Conservation (phyloP, 2,329 filamentous ascomycete genomes). For the Dendrostoma leiphaemia region DNA sequence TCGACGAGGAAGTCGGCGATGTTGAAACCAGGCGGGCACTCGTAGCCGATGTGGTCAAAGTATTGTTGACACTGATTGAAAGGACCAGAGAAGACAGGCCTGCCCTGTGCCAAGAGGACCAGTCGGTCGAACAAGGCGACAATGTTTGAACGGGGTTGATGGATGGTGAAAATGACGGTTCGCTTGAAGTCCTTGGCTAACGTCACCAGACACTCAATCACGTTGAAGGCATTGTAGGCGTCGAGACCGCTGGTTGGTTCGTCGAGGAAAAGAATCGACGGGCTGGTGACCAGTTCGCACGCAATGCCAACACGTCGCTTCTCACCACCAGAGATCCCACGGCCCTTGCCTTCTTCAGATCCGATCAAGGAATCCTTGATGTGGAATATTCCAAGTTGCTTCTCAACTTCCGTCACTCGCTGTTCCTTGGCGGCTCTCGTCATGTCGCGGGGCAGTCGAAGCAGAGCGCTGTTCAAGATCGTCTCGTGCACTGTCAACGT, state of each 20-base stretch:
- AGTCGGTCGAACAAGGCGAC: constrained; percentile 94
- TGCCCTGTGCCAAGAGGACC: constrained; percentile 85
- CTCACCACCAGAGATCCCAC: constrained; percentile 95
- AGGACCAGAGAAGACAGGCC: constrained; percentile 89
- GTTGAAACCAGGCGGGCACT: constrained; percentile 95
- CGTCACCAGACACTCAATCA: constrained; percentile 92
- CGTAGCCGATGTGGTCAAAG: constrained; percentile 88
- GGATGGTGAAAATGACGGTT: constrained; percentile 97
- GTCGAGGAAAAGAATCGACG: constrained; percentile 94
- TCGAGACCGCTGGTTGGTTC: constrained; percentile 96
- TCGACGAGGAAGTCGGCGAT: constrained; percentile 98
- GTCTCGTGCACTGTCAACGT: constrained; percentile 98
- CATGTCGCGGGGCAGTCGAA: constrained; percentile 93
- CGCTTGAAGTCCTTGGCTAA: constrained; percentile 95
- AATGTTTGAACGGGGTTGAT: constrained; percentile 97
- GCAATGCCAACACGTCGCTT: constrained; percentile 96
- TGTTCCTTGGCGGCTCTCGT: constrained; percentile 83
- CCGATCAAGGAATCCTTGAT: constrained; percentile 95
- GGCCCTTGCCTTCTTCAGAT: constrained; percentile 89
- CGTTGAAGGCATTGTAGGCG: constrained; percentile 97
- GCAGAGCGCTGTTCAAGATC: constrained; percentile 87
- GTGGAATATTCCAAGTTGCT: constrained; percentile 89
- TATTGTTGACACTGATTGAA: constrained; percentile 87
- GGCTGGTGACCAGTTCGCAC: constrained; percentile 95
- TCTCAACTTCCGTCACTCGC: constrained; percentile 87